Evolutionary conservation across 2,329 filamentous ascomycete genomes (phyloP), one percentile per base, ranked within the genome.

Genomic region (Ceratocystis cacaofunesta): DNA sequence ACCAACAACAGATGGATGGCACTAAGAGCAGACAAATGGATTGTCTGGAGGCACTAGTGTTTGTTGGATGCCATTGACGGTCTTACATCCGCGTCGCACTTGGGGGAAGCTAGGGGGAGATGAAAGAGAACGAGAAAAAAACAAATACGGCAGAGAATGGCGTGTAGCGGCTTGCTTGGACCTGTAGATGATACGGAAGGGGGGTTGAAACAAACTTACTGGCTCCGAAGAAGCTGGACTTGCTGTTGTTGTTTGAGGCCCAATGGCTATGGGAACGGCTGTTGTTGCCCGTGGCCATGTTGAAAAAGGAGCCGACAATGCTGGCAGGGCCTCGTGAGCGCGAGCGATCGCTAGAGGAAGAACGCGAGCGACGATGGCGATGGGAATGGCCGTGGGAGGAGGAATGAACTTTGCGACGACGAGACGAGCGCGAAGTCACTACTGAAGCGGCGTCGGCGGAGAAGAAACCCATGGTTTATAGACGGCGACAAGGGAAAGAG

Each of bases 251-350:
- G 78, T 77, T 75, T 61, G 72, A 71, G 25, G 76, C 76, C 68
- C 82, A 81, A 71, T 82, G 76, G 69, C 75, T 77, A 30, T 32
- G 25, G 63, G 76, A 75, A 55, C 77, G 75, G 68, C 75, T 77
- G 66, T 71, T 71, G 68, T 78, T 78, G 64, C 71, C 71, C 68
- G 78, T 78, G 65, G 77, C 77, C 58, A 79, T 70, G 55, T 78
- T 75, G 66, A 75, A 73, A 61, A 74, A 68, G 30, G 73, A 74
- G 64, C 73, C 76, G 63, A 71, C 71, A 7, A 66, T 22, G 15
- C 61, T 55, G n/a, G 65, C 61, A 22, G 65, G 65, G 19, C 61
- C 65, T 8, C 65, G 65, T 19, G 65, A 66, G 48, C 61, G 48
- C 3, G 61, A 60, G 19, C 61, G 55, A n/a, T 58, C 61, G 25